Evolutionary conservation across 2,329 filamentous ascomycete genomes (phyloP), one percentile per base, ranked within the genome.

Genomic region (Penicillium oxalicum): DNA sequence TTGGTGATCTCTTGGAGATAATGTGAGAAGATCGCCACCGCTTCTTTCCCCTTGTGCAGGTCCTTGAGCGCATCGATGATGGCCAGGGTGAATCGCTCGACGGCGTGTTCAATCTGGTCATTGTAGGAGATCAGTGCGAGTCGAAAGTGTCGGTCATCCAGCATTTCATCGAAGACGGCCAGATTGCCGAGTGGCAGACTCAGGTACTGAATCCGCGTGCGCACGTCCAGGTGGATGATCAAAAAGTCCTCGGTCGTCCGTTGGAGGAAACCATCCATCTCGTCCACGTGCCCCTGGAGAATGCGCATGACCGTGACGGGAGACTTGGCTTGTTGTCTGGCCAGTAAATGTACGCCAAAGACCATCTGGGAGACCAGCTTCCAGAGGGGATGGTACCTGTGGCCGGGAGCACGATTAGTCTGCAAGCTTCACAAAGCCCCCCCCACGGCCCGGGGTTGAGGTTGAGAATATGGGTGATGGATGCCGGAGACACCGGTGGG

Each of bases 301-400:
- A 97, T 97, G 55, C 79, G 83, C 54, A 95, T 84, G 9, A 96
- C 91, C 65, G 95, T 88, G 32, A 83, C 78, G 57, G 95, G 87
- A 58, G 88, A 94, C 69, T 91, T 95, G 45, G 93, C 91, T 66
- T 94, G 81, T 52, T 84, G 83, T 61, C 91, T 84, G 47, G 94
- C 81, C 49, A 97, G 73, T 39, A 97, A 76, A 67, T 96, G 91
- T 34, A 97, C 84, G 18, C 93, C 91, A 67, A 97, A 97, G 1
- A 89, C 86, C 58, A 97, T 91, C 69, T 97, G 91, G 12, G 91
- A 84, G 64, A 94, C 81, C 42, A 96, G 80, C 72, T 96, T 96
- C 75, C 86, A 85, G 51, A 97, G 74, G 54, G 94, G 89, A 64
- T 97, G 93, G 63, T 89, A 86, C 61, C 82, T 80, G 65, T 12